A percentile compares a stretch with the other conserved stretches of the same genome.
Evolutionary conservation across 441 rosid species (phyloP).

Genomic region (Biscutella laevigata): DNA sequence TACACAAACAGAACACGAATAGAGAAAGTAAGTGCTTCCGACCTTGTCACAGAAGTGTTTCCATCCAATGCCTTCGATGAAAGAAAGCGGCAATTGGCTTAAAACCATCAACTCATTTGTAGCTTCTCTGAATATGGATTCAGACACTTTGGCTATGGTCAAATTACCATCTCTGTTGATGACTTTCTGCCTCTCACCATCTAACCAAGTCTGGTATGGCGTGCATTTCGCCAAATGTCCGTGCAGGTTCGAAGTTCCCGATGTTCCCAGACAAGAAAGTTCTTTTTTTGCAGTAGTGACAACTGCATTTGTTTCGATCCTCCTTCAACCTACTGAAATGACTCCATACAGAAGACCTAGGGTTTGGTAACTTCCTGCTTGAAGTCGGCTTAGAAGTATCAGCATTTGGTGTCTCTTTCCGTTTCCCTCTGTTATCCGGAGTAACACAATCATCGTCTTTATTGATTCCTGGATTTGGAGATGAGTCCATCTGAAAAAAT

Average conservation of each 20-base stretch:
- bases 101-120: neutral
- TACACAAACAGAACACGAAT: too few species aligned
- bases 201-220: neutral
- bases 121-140: neutral
- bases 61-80: neutral
- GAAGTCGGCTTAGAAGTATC: neutral
- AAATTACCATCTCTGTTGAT: neutral
- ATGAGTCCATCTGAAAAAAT: too few species aligned
- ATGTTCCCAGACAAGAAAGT: neutral
- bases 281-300: neutral
- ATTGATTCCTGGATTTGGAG: too few species aligned
- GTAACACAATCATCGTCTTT: too few species aligned
- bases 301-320: neutral
- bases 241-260: neutral
- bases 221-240: neutral
- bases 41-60: neutral
- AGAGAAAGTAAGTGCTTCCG: neutral
- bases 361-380: too few species aligned
- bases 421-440: too few species aligned
- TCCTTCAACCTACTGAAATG: neutral
- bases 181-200: neutral
- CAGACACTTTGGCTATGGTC: neutral
- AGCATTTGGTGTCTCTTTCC: neutral
- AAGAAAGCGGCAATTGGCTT: neutral
- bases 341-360: neutral